Evolutionary conservation across 169 alveolate genomes (phyloP).

Genomic region (Eimeria maxima): DNA sequence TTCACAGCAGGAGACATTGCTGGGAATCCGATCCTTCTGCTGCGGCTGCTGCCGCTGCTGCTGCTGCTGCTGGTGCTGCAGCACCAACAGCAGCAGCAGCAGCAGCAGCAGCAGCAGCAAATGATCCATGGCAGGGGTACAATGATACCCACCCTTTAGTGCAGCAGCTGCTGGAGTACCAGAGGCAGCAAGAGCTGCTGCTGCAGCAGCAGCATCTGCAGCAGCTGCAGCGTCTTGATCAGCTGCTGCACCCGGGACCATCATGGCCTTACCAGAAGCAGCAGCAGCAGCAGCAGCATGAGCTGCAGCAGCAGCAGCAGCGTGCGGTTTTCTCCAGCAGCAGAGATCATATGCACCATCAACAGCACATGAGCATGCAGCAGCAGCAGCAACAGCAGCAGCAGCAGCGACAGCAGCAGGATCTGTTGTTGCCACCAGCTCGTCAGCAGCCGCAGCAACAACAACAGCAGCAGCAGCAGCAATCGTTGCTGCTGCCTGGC

Average conservation of each 20-base stretch:
- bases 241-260: neutral
- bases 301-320: conserved; percentile 15
- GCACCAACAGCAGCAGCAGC: too few species aligned
- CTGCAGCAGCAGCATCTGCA: conserved; percentile 28
- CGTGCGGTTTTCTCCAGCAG: neutral
- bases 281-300: conserved; percentile 27
- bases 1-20: neutral
- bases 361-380: neutral
- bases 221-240: conserved; percentile 25
- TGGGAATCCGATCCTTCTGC: neutral
- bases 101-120: conserved; percentile 26
- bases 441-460: conserved; percentile 2
- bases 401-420: neutral
- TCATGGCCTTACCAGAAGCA: neutral
- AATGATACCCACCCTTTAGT: neutral
- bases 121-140: neutral
- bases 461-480: conserved; percentile 47
- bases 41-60: too few species aligned
- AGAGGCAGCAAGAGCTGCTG: conserved; percentile 46
- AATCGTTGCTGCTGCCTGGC: neutral
- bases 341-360: neutral
- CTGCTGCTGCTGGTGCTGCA: too few species aligned
- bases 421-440: neutral
- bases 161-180: conserved; percentile 10
- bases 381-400: neutral